Percentiles rank a stretch among this genome's conserved stretches.
Conservation (phyloP, 2,329 filamentous ascomycete genomes). For the Neodidymelliopsis sp. region DNA sequence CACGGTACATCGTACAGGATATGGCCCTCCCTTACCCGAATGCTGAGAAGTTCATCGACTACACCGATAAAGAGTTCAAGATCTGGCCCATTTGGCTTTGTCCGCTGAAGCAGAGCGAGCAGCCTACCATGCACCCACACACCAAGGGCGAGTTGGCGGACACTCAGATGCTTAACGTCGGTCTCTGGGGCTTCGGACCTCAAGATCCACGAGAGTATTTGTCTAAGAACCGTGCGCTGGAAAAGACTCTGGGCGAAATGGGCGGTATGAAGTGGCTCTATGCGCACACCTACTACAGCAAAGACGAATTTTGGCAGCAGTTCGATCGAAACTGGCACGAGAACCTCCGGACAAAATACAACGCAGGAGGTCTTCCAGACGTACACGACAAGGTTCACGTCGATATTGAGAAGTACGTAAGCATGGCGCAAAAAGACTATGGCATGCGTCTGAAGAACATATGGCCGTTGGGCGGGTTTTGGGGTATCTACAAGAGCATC, state of each 20-base stretch:
- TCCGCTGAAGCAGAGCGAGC: constrained; percentile 49
- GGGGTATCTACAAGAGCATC: constrained; percentile 51
- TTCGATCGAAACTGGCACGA: constrained; percentile 70
- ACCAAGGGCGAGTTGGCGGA: constrained; percentile 37
- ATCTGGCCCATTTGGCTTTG: constrained; percentile 61
- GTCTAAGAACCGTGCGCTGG: constrained; percentile 65
- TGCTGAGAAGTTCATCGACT: constrained; percentile 54
- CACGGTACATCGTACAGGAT: constrained; percentile 71
- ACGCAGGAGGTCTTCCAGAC: constrained; percentile 65
- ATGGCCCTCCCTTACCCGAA: constrained; percentile 58
- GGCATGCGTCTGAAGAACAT: constrained; percentile 33
- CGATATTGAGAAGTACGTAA: constrained; percentile 42
- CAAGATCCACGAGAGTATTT: constrained; percentile 55
- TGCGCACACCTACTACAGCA: constrained; percentile 71
- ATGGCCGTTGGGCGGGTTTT: constrained; percentile 50
- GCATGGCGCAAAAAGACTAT: constrained; percentile 35
- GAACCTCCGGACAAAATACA: constrained; percentile 64
- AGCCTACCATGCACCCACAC: constrained; percentile 46
- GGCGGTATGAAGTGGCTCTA: constrained; percentile 75
- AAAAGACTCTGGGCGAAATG: constrained; percentile 65
- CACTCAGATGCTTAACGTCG: constrained; percentile 61
- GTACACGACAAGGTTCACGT: constrained; percentile 73
- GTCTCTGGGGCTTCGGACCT: constrained; percentile 79
- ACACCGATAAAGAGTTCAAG: constrained; percentile 48
- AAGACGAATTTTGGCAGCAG: constrained; percentile 72